Evolutionary conservation across 2,329 filamentous ascomycete genomes (phyloP), one percentile per base, ranked within the genome.

Genomic region (Aaosphaeria arxii): DNA sequence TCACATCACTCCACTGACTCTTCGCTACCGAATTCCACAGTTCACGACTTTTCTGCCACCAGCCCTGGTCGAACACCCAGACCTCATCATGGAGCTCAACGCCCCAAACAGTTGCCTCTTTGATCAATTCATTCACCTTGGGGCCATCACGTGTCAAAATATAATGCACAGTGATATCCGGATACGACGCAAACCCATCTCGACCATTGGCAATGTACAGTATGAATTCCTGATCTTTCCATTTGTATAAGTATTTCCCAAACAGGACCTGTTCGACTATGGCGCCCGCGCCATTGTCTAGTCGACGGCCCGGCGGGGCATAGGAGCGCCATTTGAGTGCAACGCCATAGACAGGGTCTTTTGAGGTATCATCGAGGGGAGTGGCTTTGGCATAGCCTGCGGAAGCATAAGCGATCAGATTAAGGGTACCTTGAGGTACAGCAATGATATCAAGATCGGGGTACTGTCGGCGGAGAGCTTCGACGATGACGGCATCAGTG

Each of bases 41-140:
- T 52, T 84, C 81, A 4, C 69, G 70, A 59, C 74, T 82, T 71
- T 87, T 87, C 60, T 77, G 71, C 85, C 86, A 89, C 36, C 50
- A 73, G 4, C 83, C 82, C 11, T 75, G 62, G 53, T 88, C 84
- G 57, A 82, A 88, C 0, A 89, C 82, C 74, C 83, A 83, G 30
- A 88, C 77, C 67, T 87, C 83, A 29, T 81, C 71, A 58, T 85
- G 83, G 17, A 87, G 67, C 53, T 83, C 75, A 47, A 68, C 71
- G 24, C 69, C 71, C 80, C 81, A 87, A 17, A 67, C 62, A 0
- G 80, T 79, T 0, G 77, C 82, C 3, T 78, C 77, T 6, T 79
- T 69, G 30, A 87, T 66, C 38, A 88, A 70, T 4, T 74, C 71
- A 49, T 86, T 77, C 38, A 63, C 55, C 51, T 64, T 64, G 48